Evolutionary conservation across 1,284 basidiomycete species (phyloP), one percentile per base, ranked within the genome.

Genomic region (Malassezia sp.): DNA sequence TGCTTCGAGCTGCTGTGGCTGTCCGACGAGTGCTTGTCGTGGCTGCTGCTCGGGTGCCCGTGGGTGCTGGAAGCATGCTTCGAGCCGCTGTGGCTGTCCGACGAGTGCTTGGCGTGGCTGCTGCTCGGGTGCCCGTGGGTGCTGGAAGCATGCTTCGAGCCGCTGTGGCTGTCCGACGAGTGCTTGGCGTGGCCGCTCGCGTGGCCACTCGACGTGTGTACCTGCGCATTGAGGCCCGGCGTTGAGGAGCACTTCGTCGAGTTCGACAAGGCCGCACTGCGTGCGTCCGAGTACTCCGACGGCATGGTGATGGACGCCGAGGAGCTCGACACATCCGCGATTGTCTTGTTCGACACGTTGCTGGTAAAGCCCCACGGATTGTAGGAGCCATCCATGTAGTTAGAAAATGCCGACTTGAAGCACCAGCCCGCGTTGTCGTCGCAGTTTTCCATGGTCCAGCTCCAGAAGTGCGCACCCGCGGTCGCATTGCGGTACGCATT

Each of bases 401-500:
- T 47, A 10, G 54, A 46, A 1, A 48, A 37, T 2, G 63, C 61
- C 6, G 49, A 42, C 36, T 63, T 39, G 53, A 67, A 69, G 37
- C 67, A 69, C 67, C 67, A 69, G n/a, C 67, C 67, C 6, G 61
- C 50, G 23, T 69, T 69, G 42, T 55, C 43, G 24, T 57, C 43
- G 45, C 66, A 69, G 48, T 65, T 56, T 43, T 67, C 60, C 61
- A 69, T 62, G 40, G 61, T 63, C 79, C 61, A 70, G 79, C 80
- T 76, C 83, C 84, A 85, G 69, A 84, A 85, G 20, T 73, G 72
- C 78, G 79, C 84, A 0, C 84, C 82, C 0, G 80, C 76, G 3
- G 80, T 77, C 12, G 71, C 71, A 40, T 77, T 77, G 4, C 75
- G 59, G 63, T 83, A 86, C 1, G 77, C 74, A 21, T 77, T 74